Percentiles rank a stretch among this genome's conserved stretches.
Evolutionary conservation across 768 basidiomycete genomes (phyloP).

Genomic region (Cystoderma amianthinum): DNA sequence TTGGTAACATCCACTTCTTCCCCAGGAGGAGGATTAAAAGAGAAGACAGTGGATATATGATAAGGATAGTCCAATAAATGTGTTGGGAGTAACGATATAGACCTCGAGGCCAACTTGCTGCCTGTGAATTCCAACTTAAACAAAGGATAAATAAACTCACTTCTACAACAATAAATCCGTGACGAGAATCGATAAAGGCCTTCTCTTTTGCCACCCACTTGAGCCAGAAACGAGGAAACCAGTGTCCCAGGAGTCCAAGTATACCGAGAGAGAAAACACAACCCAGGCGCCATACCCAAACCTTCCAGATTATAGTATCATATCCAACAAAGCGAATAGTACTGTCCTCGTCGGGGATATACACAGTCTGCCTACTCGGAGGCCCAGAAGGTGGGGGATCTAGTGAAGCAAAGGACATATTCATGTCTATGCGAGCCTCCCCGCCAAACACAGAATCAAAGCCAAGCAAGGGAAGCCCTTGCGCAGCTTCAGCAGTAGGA

Average conservation of each 20-base stretch:
- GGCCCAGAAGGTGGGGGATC: slow-evolving; percentile 76
- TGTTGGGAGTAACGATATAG: slow-evolving; percentile 72
- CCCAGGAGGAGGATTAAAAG: slow-evolving; percentile 22
- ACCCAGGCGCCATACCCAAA: slow-evolving; percentile 61
- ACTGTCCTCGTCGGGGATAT: slow-evolving; percentile 85
- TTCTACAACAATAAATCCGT: slow-evolving; percentile 86
- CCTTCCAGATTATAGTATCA: slow-evolving; percentile 55
- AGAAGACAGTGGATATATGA: slow-evolving; percentile 75
- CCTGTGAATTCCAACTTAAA: slow-evolving; percentile 8
- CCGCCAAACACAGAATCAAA: slow-evolving; percentile 80
- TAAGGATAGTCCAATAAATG: slow-evolving; percentile 68
- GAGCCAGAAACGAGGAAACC: slow-evolving; percentile 92
- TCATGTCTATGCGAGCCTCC: slow-evolving; percentile 80
- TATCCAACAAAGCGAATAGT: slow-evolving; percentile 86
- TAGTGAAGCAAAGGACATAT: slow-evolving; percentile 49
- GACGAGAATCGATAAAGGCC: slow-evolving; percentile 63
- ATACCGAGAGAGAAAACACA: slow-evolving; percentile 67
- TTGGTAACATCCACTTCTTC: slow-evolving; percentile 21
- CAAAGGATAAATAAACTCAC: slow-evolving; percentile 42
- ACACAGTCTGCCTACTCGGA: slow-evolving; percentile 80
- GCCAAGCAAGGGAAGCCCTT: slow-evolving; percentile 58
- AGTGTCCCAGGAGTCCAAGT: slow-evolving; percentile 79
- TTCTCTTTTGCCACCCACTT: slow-evolving; percentile 79
- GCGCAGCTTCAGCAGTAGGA: slow-evolving; percentile 34
- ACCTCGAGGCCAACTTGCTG: slow-evolving; percentile 75